Evolutionary conservation across 768 basidiomycete genomes (phyloP).

Genomic region (Floccularia luteovirens): DNA sequence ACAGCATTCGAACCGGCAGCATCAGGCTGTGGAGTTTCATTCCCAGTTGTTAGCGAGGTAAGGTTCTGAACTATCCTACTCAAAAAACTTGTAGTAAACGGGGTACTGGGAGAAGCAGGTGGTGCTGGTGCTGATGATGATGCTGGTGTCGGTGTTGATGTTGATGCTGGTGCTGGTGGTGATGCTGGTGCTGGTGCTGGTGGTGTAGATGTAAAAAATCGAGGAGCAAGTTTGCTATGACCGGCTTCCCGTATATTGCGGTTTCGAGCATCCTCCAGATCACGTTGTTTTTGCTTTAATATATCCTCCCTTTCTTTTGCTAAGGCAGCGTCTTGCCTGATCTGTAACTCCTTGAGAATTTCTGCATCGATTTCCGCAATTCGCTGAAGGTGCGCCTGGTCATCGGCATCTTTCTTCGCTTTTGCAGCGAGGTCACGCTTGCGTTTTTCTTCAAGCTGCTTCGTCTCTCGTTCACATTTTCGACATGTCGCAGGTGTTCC

Average conservation of each 20-base stretch:
- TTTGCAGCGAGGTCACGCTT: slow-evolving; percentile 31
- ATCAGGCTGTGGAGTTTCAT: too few relatives aligned
- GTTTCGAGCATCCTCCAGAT: too few relatives aligned
- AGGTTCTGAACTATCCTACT: too few relatives aligned
- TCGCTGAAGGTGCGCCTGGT: slow-evolving; percentile 28
- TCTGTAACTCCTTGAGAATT: slow-evolving; percentile 35
- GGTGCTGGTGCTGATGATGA: neutral
- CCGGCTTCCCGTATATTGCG: too few relatives aligned
- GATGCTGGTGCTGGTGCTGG: too few relatives aligned
- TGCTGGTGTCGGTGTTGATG: neutral
- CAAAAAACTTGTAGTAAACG: too few relatives aligned
- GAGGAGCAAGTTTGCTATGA: too few relatives aligned
- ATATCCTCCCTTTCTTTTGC: slow-evolving; percentile 26
- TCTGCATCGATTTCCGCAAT: slow-evolving; percentile 22
- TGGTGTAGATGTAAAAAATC: too few relatives aligned
- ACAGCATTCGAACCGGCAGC: too few relatives aligned
- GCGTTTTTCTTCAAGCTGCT: slow-evolving; percentile 31
- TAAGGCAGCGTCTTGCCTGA: slow-evolving; percentile 27
- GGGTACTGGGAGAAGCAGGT: neutral
- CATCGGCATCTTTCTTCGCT: slow-evolving; percentile 35
- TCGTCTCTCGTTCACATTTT: slow-evolving; percentile 38
- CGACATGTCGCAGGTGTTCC: slow-evolving; percentile 26
- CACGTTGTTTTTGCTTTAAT: slow-evolving; percentile 33
- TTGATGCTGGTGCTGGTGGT: neutral
- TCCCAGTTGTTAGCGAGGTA: too few relatives aligned